Conservation (phyloP, 208 protist species). For the Wallacemonas collosoma region DNA sequence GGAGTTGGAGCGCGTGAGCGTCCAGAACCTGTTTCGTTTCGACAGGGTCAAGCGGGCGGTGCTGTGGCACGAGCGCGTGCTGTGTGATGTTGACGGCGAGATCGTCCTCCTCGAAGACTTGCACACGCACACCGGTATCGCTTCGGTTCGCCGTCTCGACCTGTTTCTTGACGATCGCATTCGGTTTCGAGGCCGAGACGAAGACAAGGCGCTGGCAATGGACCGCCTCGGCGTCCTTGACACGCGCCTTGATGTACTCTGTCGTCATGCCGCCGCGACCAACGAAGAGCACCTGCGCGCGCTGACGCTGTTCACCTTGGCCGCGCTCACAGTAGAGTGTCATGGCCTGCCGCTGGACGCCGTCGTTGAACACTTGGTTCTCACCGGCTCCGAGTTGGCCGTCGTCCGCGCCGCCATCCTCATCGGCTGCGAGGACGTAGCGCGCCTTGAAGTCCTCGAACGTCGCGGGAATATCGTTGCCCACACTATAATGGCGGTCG, state of each 20-base stretch:
- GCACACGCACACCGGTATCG: constrained; percentile 69
- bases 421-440: constrained; percentile 48
- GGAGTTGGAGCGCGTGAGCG: constrained; percentile 92
- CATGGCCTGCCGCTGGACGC: constrained; percentile 83
- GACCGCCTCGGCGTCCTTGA: constrained; percentile 42
- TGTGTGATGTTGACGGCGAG: constrained; percentile 98
- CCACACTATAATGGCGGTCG: constrained; percentile 79
- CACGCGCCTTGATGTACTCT: constrained; percentile 60
- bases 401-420: constrained; percentile 3
- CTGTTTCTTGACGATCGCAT: constrained; percentile 69
- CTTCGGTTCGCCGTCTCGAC: constrained; percentile 75
- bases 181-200: constrained; percentile 57
- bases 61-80: constrained; percentile 97
- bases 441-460: constrained; percentile 67
- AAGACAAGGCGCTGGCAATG: constrained; percentile 72
- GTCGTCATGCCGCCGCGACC: constrained; percentile 57
- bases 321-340: constrained; percentile 74
- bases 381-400: not conserved
- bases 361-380: constrained; percentile 2
- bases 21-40: constrained; percentile 90
- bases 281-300: constrained; percentile 79
- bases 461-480: constrained; percentile 42
- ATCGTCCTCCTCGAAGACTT: constrained; percentile 96
- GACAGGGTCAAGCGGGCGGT: constrained; percentile 86
- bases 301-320: constrained; percentile 31